Base-by-base conservation (phyloP, 805 yeast species). In the Priceomyces carsonii region DNA sequence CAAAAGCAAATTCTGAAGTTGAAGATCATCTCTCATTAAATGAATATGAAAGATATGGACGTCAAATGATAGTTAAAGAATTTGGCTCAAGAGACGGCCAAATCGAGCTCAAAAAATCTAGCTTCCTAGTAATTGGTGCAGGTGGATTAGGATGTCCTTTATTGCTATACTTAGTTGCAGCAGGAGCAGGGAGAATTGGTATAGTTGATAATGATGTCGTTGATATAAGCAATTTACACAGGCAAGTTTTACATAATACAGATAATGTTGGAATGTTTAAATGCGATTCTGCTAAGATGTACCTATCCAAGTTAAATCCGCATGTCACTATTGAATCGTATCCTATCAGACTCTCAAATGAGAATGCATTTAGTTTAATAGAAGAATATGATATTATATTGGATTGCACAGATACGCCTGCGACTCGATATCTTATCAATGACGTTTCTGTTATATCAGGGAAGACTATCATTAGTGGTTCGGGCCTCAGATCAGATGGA, bases 101-200 rank as follows among this genome's bases (percentile, higher is more conserved):
- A 55, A 33, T 73, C 6, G 65, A 61, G 27, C 59, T 93, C 30
- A 81, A 80, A 43, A 45, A 57, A 0, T 39, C 91, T 2, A 75
- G 67, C 33, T 75, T 90, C 0, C 59, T 91, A 17, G 90, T 93
- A 0, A 72, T 93, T 6, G 99, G 99, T 1, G 97, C 97, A 1
- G 99, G 99, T 8, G 99, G 99, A 0, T 68, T 93, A 5, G 98
- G 99, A 0, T 83, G 95, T 47, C 97, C 99, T 0, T 95, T 95
- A 0, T 58, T 91, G 32, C 69, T 85, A 27, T 93, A 93, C 53
- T 61, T 93, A 2, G 80, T 82, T 0, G 96, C 95, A 0, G 84
- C 95, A 0, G 99, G 99, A 4, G 65, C 91, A 3, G 98, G 95
- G 1, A 57, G 63, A 2, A 69, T 93, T 15, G 96, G 96, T 3